These are phyloP conservation scores for Brassica balearica DNA, from an alignment of 441 rosid species.

Conservation along the genomic window DNA sequence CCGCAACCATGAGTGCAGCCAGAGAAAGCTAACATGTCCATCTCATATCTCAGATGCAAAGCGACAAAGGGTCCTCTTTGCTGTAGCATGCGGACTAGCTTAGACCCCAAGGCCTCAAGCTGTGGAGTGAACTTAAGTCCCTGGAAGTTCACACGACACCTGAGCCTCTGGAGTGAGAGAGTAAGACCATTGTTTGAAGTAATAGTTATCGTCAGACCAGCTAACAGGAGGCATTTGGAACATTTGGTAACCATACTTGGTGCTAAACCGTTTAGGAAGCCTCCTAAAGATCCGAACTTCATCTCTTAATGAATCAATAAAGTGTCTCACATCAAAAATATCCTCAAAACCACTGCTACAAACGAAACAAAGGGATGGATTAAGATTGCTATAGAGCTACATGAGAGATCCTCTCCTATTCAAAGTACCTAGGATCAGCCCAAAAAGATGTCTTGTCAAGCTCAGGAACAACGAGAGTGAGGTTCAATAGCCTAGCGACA, in stretches of 20 bases:
- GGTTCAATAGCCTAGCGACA: constrained; percentile 86
- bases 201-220: constrained; percentile 96
- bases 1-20: constrained; percentile 98
- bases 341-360: constrained; percentile 91
- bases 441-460: constrained; percentile 96
- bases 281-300: constrained; percentile 86
- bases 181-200: constrained; percentile 89
- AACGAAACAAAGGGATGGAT: constrained; percentile 26
- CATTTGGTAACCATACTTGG: constrained; percentile 66
- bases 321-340: constrained; percentile 88
- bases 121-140: constrained; percentile 90
- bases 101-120: constrained; percentile 87
- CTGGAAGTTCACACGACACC: constrained; percentile 93
- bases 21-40: constrained; percentile 99
- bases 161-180: constrained; percentile 74
- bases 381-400: too few relatives aligned
- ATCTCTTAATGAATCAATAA: constrained; percentile 91
- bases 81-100: constrained; percentile 73
- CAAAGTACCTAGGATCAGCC: constrained; percentile 90
- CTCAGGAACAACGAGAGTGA: constrained; percentile 94
- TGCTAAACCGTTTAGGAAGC: constrained; percentile 76
- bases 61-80: constrained; percentile 85
- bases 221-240: constrained; percentile 91
- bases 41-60: constrained; percentile 96
- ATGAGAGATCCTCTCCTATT: background rate